Base-by-base conservation (phyloP, 768 basidiomycete genomes). In the Clitopilus hobsonii region DNA sequence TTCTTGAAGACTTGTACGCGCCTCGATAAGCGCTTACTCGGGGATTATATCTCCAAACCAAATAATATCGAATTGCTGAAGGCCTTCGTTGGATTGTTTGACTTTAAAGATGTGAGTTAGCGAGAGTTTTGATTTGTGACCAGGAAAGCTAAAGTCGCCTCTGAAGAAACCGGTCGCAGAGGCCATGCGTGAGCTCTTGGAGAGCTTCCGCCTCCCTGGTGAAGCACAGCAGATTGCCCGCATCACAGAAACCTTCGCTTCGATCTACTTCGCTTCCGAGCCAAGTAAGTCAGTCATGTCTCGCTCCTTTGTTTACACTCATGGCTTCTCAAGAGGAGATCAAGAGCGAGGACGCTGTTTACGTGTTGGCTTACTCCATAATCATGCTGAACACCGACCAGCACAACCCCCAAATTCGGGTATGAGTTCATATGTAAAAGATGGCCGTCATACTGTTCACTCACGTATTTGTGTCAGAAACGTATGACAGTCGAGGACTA, bases 361-460 rank as follows among this genome's bases (percentile, higher is more conserved):
- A 97, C 69, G 90, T 99, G 6, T 73, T 99, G 23, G 84, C 96
- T 1, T 99, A 87, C 69, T 98, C 97, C 0, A 87, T 99, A 57
- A 98, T 99, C 69, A 83, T 99, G 94, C 82, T 99, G 50, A 99
- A 99, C 71, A 99, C 97, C 6, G 97, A 99, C 72, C 83, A 85
- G 27, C 95, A 98, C 67, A 98, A 91, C 65, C 94, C 95, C 11
- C 94, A 97, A 77, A 82, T 95, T 57, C 75, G 91, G 66, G 93
- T 89, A 66, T 68, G 86, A 63, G 8, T 27, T 28, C 16, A 7
- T 10, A 26, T 28, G 6, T 4, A 49, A 6, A 49, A 10, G 26
- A n/a, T 51, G 20, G 5, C 26, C 26, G 1, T 20, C 3, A 45
- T 20, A 10, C n/a, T 8, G 3, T 45, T 45, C 22, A 16, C 29